These are phyloP conservation scores for Daldinia sp. DNA, from an alignment of 2,329 filamentous ascomycete genomes.

Conservation along the genomic window DNA sequence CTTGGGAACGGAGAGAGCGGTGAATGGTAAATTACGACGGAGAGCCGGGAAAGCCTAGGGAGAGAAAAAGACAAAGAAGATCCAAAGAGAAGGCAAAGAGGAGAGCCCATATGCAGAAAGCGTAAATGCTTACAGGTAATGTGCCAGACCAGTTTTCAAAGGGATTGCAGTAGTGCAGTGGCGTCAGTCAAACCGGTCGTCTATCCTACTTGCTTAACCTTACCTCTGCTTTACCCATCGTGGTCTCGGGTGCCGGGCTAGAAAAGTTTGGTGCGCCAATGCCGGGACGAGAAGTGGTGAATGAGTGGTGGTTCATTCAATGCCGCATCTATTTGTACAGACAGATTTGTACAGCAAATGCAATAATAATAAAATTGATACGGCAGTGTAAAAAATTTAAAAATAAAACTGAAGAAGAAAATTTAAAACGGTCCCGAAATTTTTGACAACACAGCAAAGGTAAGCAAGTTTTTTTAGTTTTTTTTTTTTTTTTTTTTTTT, in stretches of 20 bases:
- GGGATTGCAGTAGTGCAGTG: slow-evolving; percentile 41
- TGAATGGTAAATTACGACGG: slow-evolving; percentile 32
- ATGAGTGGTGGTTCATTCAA: slow-evolving; percentile 1
- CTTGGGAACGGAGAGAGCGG: slow-evolving; percentile 18
- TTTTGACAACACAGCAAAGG: no score
- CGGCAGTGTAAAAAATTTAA: no score
- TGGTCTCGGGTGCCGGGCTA: slow-evolving; percentile 20
- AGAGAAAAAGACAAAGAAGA: not conserved
- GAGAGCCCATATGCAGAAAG: slow-evolving; percentile 28
- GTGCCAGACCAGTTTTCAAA: slow-evolving; percentile 10
- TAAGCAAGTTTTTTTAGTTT: not conserved
- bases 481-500: not conserved
- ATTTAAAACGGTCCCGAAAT: no score
- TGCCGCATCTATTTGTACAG: no score
- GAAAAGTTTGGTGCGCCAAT: slow-evolving; percentile 30
- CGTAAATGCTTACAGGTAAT: slow-evolving; percentile 12
- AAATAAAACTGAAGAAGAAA: no score
- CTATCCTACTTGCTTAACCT: slow-evolving; percentile 33
- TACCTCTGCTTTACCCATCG: slow-evolving; percentile 23
- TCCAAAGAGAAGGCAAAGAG: not conserved
- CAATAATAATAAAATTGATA: no score
- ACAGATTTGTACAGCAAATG: no score
- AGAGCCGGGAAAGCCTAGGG: slow-evolving; percentile 12
- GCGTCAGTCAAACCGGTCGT: slow-evolving; percentile 35
- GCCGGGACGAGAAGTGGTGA: slow-evolving; percentile 17